Evolutionary conservation across 805 yeast genomes (phyloP).

Genomic region (Pichia paraexigua): DNA sequence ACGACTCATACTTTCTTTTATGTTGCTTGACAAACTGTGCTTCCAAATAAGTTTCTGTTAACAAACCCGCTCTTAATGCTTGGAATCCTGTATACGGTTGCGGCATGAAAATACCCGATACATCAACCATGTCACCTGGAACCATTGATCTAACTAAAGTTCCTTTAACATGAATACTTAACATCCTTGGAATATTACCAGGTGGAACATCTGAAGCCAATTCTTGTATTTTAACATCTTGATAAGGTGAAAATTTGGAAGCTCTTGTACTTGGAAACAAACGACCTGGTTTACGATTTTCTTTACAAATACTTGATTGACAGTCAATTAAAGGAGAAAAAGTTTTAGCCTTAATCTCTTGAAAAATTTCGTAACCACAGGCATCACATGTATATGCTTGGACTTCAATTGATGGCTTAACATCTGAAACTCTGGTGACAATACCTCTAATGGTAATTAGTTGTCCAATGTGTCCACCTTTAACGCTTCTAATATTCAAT

Average conservation of each 20-base stretch:
- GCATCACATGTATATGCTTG: conserved; percentile 96
- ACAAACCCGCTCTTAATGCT: conserved; percentile 85
- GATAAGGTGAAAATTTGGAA: conserved; percentile 90
- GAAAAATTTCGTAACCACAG: conserved; percentile 95
- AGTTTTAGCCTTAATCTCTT: conserved; percentile 78
- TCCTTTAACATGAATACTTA: conserved; percentile 86
- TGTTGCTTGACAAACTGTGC: conserved; percentile 83
- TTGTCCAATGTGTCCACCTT: conserved; percentile 76
- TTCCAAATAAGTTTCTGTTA: conserved; percentile 89
- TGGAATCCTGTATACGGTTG: conserved; percentile 92
- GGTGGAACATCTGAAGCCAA: conserved; percentile 94
- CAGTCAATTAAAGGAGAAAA: conserved; percentile 88
- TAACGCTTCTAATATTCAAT: conserved; percentile 82
- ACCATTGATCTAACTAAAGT: conserved; percentile 76
- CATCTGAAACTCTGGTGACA: conserved; percentile 92
- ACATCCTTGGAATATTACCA: conserved; percentile 90
- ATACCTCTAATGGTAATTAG: conserved; percentile 89
- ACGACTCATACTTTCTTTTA: conserved; percentile 73
- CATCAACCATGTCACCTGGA: conserved; percentile 94
- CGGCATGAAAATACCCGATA: conserved; percentile 88
- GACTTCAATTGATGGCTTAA: conserved; percentile 84
- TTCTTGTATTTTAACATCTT: conserved; percentile 92
- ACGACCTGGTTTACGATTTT: conserved; percentile 80
- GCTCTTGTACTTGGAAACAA: conserved; percentile 91
- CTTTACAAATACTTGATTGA: conserved; percentile 68